Conservation (phyloP, 2,329 filamentous ascomycete species). For the Nemania sp. region DNA sequence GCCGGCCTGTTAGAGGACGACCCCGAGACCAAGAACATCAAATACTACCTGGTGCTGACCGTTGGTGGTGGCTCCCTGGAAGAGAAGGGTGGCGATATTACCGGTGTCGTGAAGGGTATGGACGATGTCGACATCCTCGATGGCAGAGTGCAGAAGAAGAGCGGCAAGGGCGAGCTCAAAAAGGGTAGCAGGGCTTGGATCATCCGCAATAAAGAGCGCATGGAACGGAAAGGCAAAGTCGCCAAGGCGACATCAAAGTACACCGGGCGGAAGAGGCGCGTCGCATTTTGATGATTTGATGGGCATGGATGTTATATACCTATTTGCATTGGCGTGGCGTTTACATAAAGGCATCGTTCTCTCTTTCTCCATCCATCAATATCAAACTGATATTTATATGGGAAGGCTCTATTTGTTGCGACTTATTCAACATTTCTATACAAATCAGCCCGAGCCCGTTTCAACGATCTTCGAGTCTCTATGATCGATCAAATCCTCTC, state of each 20-base stretch:
- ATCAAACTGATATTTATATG: background rate
- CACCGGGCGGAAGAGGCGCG: conserved; percentile 83
- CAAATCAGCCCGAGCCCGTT: background rate
- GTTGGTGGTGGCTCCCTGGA: conserved; percentile 68
- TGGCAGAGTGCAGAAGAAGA: conserved; percentile 58
- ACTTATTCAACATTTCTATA: background rate
- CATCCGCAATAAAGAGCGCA: conserved; percentile 84
- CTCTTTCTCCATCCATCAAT: background rate
- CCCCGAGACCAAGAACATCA: conserved; percentile 92
- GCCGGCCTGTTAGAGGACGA: conserved; percentile 95
- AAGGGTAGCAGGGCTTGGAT: conserved; percentile 90
- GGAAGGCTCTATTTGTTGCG: background rate
- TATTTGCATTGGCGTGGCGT: conserved; percentile 39
- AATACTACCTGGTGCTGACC: conserved; percentile 93
- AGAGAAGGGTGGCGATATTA: conserved; percentile 75
- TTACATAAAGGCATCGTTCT: conserved; percentile 12
- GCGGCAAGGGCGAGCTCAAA: conserved; percentile 59
- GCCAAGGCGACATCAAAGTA: conserved; percentile 93
- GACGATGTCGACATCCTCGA: conserved; percentile 84
- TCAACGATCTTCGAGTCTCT: background rate
- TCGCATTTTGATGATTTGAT: conserved; percentile 75
- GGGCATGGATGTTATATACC: conserved; percentile 16
- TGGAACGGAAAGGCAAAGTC: conserved; percentile 92
- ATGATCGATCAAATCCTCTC: background rate
- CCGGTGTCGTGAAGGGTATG: conserved; percentile 86